Conservation (phyloP, 768 basidiomycete genomes). For the Pholiota microspora region DNA sequence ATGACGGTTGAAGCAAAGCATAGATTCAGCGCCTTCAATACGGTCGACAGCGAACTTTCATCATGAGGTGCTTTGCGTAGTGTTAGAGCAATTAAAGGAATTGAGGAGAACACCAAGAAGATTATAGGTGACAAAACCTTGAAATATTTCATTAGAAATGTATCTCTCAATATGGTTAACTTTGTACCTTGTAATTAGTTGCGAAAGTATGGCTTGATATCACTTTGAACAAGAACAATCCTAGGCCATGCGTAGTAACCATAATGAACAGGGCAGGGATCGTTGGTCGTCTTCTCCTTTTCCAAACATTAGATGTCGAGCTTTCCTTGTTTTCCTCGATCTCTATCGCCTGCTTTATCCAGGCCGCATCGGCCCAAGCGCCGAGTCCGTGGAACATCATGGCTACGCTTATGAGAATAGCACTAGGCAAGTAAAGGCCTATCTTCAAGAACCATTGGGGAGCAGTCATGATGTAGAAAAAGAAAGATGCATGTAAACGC, state of each 20-base stretch:
- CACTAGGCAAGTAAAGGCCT: constrained; percentile 87
- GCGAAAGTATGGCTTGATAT: constrained; percentile 46
- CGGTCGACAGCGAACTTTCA: constrained; percentile 35
- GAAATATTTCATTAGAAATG: background rate
- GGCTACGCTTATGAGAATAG: constrained; percentile 77
- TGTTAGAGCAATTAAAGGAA: constrained; percentile 33
- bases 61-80: constrained; percentile 22
- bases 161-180: background rate
- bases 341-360: constrained; percentile 29
- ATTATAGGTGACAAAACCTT: constrained; percentile 24
- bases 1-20: constrained; percentile 86
- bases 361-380: constrained; percentile 68
- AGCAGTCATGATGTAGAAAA: constrained; percentile 83
- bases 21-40: constrained; percentile 74
- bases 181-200: constrained; percentile 36
- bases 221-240: constrained; percentile 46
- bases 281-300: constrained; percentile 50
- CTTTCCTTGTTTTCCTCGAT: constrained; percentile 18
- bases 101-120: constrained; percentile 26
- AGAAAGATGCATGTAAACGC: constrained; percentile 95
- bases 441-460: constrained; percentile 79
- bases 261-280: constrained; percentile 52
- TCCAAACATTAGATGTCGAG: constrained; percentile 32
- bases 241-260: constrained; percentile 53
- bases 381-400: constrained; percentile 84